Evolutionary conservation across 169 alveolate genomes (phyloP).

Genomic region (Plasmodium billcollinsi): DNA sequence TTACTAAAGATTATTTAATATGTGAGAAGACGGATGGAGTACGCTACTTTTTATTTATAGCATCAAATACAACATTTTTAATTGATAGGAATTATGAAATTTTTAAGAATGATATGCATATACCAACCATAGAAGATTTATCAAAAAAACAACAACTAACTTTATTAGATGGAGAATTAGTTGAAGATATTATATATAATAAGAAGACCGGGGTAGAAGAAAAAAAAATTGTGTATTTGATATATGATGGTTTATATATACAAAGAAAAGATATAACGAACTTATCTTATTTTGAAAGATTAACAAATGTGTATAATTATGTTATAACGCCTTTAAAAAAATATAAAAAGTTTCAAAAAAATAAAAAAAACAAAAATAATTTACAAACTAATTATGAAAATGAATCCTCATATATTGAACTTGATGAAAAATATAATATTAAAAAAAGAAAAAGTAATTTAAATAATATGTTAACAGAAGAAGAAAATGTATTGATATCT

Average conservation of each 20-base stretch:
- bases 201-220: constrained; percentile 43
- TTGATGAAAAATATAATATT: neutral
- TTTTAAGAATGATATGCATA: constrained; percentile 84
- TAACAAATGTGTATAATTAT: constrained; percentile 83
- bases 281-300: constrained; percentile 88
- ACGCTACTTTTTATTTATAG: constrained; percentile 90
- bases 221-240: constrained; percentile 79
- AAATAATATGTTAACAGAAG: neutral
- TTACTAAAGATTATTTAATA: constrained; percentile 89
- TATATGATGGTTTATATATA: constrained; percentile 90
- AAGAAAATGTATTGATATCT: neutral
- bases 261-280: constrained; percentile 87
- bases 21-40: constrained; percentile 94
- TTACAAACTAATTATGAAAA: neutral
- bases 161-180: constrained; percentile 93
- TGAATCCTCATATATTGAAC: neutral
- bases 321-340: constrained; percentile 82
- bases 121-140: constrained; percentile 86
- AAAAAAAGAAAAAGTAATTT: constrained; percentile 4
- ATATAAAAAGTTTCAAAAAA: constrained; percentile 9
- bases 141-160: constrained; percentile 89
- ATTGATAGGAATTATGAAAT: constrained; percentile 91
- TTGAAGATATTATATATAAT: constrained; percentile 78
- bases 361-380: neutral
- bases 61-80: constrained; percentile 88